A percentile compares a stretch with the other conserved stretches of the same genome.
Conservation (phyloP, 495 filamentous ascomycete genomes). For the Penicillium daleae region DNA sequence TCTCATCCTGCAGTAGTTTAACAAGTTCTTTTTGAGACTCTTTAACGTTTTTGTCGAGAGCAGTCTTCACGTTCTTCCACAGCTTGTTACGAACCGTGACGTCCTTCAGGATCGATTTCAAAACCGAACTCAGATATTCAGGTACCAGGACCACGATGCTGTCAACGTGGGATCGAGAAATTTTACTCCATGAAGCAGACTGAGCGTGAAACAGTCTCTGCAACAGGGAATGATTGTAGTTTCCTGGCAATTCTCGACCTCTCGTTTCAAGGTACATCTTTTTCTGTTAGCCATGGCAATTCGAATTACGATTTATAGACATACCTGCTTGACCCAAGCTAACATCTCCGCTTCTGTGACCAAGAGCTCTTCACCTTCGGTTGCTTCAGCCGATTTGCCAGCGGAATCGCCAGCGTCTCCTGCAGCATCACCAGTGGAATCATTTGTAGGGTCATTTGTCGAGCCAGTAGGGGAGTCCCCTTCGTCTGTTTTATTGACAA, state of each 20-base stretch:
- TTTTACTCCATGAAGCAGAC: constrained; percentile 33
- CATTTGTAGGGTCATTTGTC: not conserved
- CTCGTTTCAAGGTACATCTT: constrained; percentile 18
- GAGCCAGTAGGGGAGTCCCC: not conserved
- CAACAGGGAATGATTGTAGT: constrained; percentile 46
- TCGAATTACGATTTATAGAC: not conserved
- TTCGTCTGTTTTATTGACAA: not conserved
- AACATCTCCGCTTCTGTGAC: not conserved
- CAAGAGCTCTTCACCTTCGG: not conserved
- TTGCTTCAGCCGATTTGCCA: not conserved
- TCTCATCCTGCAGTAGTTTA: constrained; percentile 47
- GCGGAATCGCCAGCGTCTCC: not conserved
- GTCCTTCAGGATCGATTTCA: constrained; percentile 22
- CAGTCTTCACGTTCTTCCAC: constrained; percentile 14
- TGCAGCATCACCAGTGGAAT: not conserved
- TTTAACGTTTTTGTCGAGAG: constrained; percentile 28
- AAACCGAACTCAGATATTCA: constrained; percentile 24
- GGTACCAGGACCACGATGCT: constrained; percentile 14
- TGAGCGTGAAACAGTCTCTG: constrained; percentile 44
- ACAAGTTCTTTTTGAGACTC: constrained; percentile 37
- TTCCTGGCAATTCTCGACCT: constrained; percentile 49
- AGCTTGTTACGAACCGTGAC: constrained; percentile 36
- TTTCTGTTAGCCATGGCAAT: not conserved
- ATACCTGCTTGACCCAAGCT: not conserved
- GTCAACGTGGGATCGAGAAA: constrained; percentile 23